phyloP scores from a whole-genome alignment of 805 yeast species.

The Candida insectorum region DNA sequence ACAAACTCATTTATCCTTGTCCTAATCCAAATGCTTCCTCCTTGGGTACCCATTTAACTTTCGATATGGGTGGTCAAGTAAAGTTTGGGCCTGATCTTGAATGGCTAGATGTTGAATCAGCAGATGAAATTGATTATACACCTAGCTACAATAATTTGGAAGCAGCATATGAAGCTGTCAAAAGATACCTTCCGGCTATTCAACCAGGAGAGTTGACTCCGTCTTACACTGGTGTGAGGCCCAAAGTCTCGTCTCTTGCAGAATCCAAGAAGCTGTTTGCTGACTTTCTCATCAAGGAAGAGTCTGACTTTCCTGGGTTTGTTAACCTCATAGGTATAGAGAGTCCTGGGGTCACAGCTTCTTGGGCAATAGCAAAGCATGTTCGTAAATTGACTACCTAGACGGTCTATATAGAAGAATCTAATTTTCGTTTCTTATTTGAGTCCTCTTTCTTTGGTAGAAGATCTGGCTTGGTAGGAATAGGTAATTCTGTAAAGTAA shows the following conservation, averaged over 20 bases:
- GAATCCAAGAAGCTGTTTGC: slow-evolving; percentile 43
- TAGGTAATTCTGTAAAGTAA: slow-evolving; percentile 71
- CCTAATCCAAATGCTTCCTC: slow-evolving; percentile 67
- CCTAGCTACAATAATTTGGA: slow-evolving; percentile 49
- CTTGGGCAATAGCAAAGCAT: slow-evolving; percentile 78
- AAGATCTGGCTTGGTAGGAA: slow-evolving; percentile 64
- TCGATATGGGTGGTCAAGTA: slow-evolving; percentile 76
- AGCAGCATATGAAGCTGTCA: slow-evolving; percentile 56
- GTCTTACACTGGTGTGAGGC: slow-evolving; percentile 79
- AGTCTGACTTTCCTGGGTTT: slow-evolving; percentile 72
- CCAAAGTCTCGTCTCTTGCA: slow-evolving; percentile 57
- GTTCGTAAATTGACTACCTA: slow-evolving; percentile 46
- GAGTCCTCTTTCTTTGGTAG: slow-evolving; percentile 48
- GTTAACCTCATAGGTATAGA: slow-evolving; percentile 80
- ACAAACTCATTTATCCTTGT: slow-evolving; percentile 64
- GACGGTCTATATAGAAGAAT: too few species aligned
- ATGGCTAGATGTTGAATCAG: slow-evolving; percentile 52
- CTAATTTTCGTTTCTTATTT: slow-evolving; percentile 17
- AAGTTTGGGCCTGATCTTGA: slow-evolving; percentile 89
- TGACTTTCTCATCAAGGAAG: slow-evolving; percentile 73
- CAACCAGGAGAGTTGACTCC: slow-evolving; percentile 52
- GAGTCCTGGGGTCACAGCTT: slow-evolving; percentile 84
- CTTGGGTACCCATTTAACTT: slow-evolving; percentile 82
- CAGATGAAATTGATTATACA: slow-evolving; percentile 39
- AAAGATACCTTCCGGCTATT: slow-evolving; percentile 61